Evolutionary conservation across 2,329 filamentous ascomycete species (phyloP).

Genomic region (Teratosphaeria destructans): DNA sequence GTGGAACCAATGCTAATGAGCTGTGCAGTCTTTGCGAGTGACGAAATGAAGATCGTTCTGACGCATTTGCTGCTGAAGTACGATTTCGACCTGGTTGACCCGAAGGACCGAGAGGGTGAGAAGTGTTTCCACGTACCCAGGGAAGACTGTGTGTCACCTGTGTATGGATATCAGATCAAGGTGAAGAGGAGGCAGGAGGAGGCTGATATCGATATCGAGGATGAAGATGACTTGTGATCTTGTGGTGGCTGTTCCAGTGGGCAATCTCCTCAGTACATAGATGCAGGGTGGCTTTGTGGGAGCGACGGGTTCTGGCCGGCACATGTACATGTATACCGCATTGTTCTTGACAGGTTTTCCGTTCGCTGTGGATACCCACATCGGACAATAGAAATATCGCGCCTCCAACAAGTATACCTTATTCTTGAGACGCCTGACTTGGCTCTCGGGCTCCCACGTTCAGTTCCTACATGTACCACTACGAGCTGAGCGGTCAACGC

Average conservation of each 20-base stretch:
- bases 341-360: background rate
- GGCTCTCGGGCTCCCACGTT: background rate
- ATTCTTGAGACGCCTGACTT: background rate
- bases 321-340: background rate
- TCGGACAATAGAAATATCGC: too few relatives aligned
- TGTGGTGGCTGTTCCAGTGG: background rate
- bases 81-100: constrained; percentile 10
- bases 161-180: background rate
- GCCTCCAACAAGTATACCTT: background rate
- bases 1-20: background rate
- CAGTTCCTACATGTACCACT: background rate
- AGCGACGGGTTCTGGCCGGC: background rate
- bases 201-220: background rate
- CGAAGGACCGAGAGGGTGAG: background rate
- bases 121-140: background rate
- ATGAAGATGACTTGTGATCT: background rate
- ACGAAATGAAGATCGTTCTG: constrained; percentile 26
- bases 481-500: background rate
- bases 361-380: background rate
- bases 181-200: background rate
- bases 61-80: constrained; percentile 25
- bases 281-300: background rate
- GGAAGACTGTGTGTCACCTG: background rate
- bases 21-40: constrained; percentile 19
- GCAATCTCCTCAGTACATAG: background rate